These are phyloP conservation scores for Pterulicium gracile DNA, from an alignment of 1,284 basidiomycete species.

Conservation along the genomic window DNA sequence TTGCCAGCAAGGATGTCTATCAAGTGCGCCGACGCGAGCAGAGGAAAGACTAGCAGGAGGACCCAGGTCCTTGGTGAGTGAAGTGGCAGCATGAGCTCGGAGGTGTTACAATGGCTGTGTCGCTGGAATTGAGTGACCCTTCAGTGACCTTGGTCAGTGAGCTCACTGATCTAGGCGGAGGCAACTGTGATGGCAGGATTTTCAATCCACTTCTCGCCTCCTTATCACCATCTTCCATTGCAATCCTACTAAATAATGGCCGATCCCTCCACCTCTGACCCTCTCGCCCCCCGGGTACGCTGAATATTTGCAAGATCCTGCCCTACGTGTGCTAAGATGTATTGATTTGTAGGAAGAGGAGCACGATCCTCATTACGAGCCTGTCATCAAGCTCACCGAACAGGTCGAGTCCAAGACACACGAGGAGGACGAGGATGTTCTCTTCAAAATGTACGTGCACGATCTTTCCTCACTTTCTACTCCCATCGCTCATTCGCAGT, in stretches of 20 bases:
- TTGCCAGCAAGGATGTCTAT: slow-evolving; percentile 66
- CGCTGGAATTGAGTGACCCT: too few species aligned
- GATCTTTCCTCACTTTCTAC: slow-evolving; percentile 25
- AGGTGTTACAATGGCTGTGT: too few species aligned
- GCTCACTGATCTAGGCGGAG: too few species aligned
- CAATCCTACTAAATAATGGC: slow-evolving; percentile 35
- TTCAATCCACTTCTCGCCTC: slow-evolving; percentile 21
- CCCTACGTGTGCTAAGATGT: slow-evolving; percentile 1
- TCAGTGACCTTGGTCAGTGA: too few species aligned
- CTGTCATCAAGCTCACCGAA: slow-evolving; percentile 94
- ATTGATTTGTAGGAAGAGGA: slow-evolving; percentile 39
- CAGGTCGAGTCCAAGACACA: slow-evolving; percentile 91
- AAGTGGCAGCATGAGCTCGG: too few species aligned
- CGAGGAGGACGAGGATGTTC: slow-evolving; percentile 89
- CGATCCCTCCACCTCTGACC: slow-evolving; percentile 40
- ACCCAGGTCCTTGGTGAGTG: too few species aligned
- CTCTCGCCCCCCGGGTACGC: slow-evolving; percentile 62
- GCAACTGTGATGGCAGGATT: too few species aligned
- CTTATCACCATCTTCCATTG: slow-evolving; percentile 16
- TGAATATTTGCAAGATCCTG: slow-evolving; percentile 6
- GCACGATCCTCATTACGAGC: slow-evolving; percentile 88
- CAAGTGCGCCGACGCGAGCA: slow-evolving; percentile 47
- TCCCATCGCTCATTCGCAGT: slow-evolving; percentile 7
- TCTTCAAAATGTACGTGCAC: slow-evolving; percentile 98
- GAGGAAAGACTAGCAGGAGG: slow-evolving; percentile 27